Evolutionary conservation across 2,329 filamentous ascomycete genomes (phyloP).

Genomic region (Ophiostoma angusticollis): DNA sequence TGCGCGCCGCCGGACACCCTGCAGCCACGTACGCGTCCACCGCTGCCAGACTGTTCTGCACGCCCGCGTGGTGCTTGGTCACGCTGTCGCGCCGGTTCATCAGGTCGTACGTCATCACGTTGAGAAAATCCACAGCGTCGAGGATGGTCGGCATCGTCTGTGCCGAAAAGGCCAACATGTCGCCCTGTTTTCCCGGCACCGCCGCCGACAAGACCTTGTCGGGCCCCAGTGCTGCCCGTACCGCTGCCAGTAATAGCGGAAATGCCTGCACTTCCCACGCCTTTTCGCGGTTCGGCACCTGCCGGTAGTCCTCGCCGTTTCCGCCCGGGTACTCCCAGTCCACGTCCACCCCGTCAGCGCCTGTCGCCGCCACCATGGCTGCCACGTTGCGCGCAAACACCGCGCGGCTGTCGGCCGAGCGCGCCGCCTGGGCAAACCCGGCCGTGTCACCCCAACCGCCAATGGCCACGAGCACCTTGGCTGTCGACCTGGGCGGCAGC

Average conservation of each 20-base stretch:
- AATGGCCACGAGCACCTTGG: constrained; percentile 57
- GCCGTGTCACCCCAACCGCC: constrained; percentile 61
- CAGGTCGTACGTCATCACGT: constrained; percentile 61
- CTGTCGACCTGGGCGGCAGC: constrained; percentile 33
- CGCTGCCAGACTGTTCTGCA: constrained; percentile 38
- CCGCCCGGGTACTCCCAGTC: constrained; percentile 55
- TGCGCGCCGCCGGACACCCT: constrained; percentile 40
- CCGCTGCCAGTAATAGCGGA: constrained; percentile 44
- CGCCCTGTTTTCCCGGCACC: constrained; percentile 46
- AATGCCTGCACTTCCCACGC: constrained; percentile 47
- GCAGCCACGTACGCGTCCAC: constrained; percentile 46
- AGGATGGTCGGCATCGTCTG: constrained; percentile 46
- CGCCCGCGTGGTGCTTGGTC: constrained; percentile 52
- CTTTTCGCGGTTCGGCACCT: constrained; percentile 45
- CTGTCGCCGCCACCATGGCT: constrained; percentile 45
- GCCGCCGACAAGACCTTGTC: constrained; percentile 53
- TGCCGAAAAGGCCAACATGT: constrained; percentile 54
- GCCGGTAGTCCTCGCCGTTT: constrained; percentile 57
- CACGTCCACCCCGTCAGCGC: constrained; percentile 54
- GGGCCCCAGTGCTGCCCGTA: constrained; percentile 44
- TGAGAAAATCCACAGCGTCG: constrained; percentile 50
- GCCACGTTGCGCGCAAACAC: constrained; percentile 52
- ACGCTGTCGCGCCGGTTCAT: constrained; percentile 58
- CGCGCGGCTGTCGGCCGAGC: constrained; percentile 35
- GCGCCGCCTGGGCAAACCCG: constrained; percentile 48